Evolutionary conservation across 352 stramenopile species (phyloP).

Genomic region (Phytophthora sp.): DNA sequence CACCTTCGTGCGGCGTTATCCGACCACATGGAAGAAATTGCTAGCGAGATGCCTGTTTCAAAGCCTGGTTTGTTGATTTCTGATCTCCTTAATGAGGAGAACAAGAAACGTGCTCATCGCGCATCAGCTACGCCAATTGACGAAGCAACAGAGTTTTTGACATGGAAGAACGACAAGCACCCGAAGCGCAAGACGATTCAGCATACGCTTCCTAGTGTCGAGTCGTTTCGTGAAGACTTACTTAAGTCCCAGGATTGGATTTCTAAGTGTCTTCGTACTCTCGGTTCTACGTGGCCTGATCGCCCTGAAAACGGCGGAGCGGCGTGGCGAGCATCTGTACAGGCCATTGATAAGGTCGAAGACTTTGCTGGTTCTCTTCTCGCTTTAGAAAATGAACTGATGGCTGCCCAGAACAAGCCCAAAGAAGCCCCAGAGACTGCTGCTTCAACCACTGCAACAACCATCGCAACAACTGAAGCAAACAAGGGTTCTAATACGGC

Average conservation of each 20-base stretch:
- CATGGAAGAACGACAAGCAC: slow-evolving; percentile 76
- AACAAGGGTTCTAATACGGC: slow-evolving; percentile 11
- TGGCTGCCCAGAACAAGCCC: slow-evolving; percentile 48
- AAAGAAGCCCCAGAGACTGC: slow-evolving; percentile 26
- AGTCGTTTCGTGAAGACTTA: slow-evolving; percentile 65
- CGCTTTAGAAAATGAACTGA: slow-evolving; percentile 69
- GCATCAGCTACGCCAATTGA: neutral
- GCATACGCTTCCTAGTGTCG: slow-evolving; percentile 42
- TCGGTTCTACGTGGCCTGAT: slow-evolving; percentile 70
- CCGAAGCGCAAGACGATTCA: slow-evolving; percentile 25
- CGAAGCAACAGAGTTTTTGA: slow-evolving; percentile 40
- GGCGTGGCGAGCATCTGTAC: slow-evolving; percentile 60
- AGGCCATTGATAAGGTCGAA: slow-evolving; percentile 35
- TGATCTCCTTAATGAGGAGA: slow-evolving; percentile 73
- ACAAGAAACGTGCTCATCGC: slow-evolving; percentile 51
- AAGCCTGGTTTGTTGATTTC: slow-evolving; percentile 80
- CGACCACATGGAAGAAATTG: slow-evolving; percentile 70
- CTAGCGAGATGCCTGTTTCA: slow-evolving; percentile 68
- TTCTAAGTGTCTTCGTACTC: slow-evolving; percentile 61
- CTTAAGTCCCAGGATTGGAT: slow-evolving; percentile 68
- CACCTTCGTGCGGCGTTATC: slow-evolving; percentile 52
- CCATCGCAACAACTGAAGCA: slow-evolving; percentile 5
- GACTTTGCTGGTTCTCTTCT: slow-evolving; percentile 57
- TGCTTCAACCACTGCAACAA: neutral
- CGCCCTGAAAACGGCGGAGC: slow-evolving; percentile 34